Conservation (phyloP, 2,329 filamentous ascomycete genomes). For the Thielaviopsis populi region DNA sequence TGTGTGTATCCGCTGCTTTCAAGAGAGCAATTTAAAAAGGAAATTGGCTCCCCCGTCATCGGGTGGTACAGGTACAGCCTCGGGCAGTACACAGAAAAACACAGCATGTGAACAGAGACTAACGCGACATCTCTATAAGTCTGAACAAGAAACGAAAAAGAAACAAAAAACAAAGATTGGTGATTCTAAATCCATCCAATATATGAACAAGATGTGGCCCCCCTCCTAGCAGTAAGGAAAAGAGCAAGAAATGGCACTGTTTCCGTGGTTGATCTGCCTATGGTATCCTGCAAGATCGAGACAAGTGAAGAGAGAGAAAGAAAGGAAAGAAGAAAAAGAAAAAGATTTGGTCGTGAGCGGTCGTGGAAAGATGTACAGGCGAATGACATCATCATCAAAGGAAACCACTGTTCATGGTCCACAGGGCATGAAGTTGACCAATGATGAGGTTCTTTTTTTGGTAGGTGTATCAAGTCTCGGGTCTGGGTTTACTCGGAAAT, state of each 20-base stretch:
- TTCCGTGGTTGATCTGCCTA: neutral
- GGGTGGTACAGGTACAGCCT: neutral
- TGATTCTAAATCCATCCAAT: neutral
- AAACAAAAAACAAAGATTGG: conserved; percentile 4
- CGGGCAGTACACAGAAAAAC: neutral
- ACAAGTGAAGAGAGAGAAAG: conserved; percentile 3
- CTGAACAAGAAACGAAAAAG: neutral
- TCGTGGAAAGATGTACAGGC: conserved; percentile 7
- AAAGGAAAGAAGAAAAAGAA: neutral
- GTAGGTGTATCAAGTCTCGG: neutral
- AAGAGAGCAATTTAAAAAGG: neutral
- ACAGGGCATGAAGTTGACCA: neutral
- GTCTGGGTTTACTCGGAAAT: conserved; percentile 27
- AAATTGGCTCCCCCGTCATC: neutral
- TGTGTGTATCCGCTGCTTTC: neutral
- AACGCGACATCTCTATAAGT: neutral
- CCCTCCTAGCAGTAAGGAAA: neutral
- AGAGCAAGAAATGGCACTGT: neutral
- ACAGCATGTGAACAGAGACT: neutral
- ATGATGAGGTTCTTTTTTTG: neutral
- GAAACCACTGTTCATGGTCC: neutral
- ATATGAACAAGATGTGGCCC: neutral
- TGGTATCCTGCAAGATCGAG: neutral
- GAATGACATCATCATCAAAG: neutral
- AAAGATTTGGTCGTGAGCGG: conserved; percentile 5